Evolutionary conservation across 2,329 filamentous ascomycete species (phyloP), one percentile per base, ranked within the genome.

Genomic region (Ascochyta clinopodiicola): DNA sequence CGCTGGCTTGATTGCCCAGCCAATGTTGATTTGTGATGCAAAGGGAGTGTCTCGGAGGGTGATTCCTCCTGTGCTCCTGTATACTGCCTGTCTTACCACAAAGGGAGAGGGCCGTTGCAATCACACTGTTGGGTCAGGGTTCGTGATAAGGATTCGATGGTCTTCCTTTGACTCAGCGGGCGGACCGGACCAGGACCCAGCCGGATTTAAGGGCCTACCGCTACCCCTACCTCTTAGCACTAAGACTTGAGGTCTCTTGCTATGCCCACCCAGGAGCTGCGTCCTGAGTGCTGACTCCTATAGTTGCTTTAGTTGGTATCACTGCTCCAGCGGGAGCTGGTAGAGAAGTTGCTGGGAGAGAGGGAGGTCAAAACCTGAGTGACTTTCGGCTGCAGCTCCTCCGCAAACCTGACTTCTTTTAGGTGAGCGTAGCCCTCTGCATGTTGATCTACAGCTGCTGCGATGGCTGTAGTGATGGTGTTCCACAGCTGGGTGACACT

Each of bases 381-480:
- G 10, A 44, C 42, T n/a, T 12, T 44, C 10, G 34, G 29, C 34
- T 51, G 34, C n/a, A 51, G 42, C 25, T 44, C 40, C 19, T 43
- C 43, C 22, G 27, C 36, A 27, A 54, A 48, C 29, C 21, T 43
- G n/a, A 36, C 22, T 38, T 54, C 44, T 54, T 47, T 2, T 6
- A 42, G 50, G 43, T 43, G 37, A 4, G 36, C 38, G 21, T 47
- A 47, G 27, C 44, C 15, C 31, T 29, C 12, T 8, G 29, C 31
- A 22, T 43, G 37, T 36, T 48, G n/a, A 37, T 47, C 37, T 31
- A 54, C 44, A 12, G 51, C 51, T 43, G 43, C 43, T 39, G 24
- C 27, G 34, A 39, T 24, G 25, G 34, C 34, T 29, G 34, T 25
- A 36, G 32, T 44, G 34, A 56, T 56, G 7, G 46, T 40, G 40